phyloP scores from a whole-genome alignment of 1,284 basidiomycete species.

The Erythrobasidium hasegawianum region DNA sequence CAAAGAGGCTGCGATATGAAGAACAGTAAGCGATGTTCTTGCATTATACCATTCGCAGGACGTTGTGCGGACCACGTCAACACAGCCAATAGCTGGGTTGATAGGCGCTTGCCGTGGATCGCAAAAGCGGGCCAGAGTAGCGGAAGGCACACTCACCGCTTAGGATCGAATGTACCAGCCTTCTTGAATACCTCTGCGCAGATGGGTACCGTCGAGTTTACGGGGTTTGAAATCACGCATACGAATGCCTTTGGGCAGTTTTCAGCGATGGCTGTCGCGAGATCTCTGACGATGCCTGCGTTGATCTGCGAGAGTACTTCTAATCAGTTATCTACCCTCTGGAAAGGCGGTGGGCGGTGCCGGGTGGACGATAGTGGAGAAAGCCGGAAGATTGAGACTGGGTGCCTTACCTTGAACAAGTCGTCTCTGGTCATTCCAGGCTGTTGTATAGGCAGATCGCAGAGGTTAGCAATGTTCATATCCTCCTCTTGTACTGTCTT shows the following conservation, averaged over 20 bases:
- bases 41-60: no score
- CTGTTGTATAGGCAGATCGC: conserved; percentile 37
- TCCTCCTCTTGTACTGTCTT: neutral
- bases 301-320: no score
- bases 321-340: no score
- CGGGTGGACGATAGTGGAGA: neutral
- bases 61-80: neutral
- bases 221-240: conserved; percentile 51
- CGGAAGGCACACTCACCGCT: conserved; percentile 56
- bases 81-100: neutral
- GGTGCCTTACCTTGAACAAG: conserved; percentile 72
- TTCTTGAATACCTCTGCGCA: conserved; percentile 94
- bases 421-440: conserved; percentile 70
- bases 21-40: neutral
- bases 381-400: neutral
- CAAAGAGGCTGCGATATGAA: conserved; percentile 66
- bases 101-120: neutral
- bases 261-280: conserved; percentile 83
- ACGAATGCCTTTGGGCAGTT: conserved; percentile 85
- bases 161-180: conserved; percentile 83
- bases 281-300: conserved; percentile 90
- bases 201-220: conserved; percentile 87
- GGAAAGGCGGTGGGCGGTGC: neutral
- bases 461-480: no score
- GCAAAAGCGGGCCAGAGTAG: neutral